Percentiles rank a stretch among this genome's conserved stretches.
Evolutionary conservation across 768 basidiomycete species (phyloP).

Genomic region (Cyclocybe cylindracea): DNA sequence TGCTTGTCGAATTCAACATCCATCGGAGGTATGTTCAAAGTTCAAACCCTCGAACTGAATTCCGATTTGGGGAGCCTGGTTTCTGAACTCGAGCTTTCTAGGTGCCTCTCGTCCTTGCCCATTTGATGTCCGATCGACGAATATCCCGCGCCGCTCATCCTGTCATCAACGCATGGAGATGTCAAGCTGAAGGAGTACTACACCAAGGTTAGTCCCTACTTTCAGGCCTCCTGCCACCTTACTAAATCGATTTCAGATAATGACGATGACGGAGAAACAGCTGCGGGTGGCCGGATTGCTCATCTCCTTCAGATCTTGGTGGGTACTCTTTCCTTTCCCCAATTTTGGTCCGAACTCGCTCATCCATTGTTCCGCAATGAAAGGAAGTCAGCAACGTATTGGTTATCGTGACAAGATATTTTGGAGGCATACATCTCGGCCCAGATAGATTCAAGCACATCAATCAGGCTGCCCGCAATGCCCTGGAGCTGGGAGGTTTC

Average conservation of each 20-base stretch:
- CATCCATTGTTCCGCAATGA: neutral
- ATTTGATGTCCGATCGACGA: conserved; percentile 70
- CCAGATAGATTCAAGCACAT: conserved; percentile 92
- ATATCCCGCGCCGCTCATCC: conserved; percentile 79
- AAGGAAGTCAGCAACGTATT: conserved; percentile 84
- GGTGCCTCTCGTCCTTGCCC: conserved; percentile 68
- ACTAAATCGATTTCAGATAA: conserved; percentile 58
- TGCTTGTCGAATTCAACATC: conserved; percentile 77
- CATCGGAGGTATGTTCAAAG: conserved; percentile 58
- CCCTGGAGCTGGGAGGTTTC: conserved; percentile 86
- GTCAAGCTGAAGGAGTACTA: conserved; percentile 62
- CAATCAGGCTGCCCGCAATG: conserved; percentile 92
- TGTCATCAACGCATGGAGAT: conserved; percentile 82
- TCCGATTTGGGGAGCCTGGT: no score
- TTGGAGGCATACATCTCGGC: conserved; percentile 89
- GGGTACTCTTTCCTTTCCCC: conserved; percentile 17
- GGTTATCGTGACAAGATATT: conserved; percentile 92
- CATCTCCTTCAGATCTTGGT: conserved; percentile 91
- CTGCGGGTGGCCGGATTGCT: conserved; percentile 87
- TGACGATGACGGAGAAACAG: conserved; percentile 93
- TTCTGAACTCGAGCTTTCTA: conserved; percentile 23
- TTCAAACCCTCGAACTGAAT: conserved; percentile 4
- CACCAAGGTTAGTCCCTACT: conserved; percentile 62
- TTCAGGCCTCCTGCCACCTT: neutral
- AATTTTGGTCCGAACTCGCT: neutral